Conservation (phyloP, 2,329 filamentous ascomycete species). For the Lojkania enalia region DNA sequence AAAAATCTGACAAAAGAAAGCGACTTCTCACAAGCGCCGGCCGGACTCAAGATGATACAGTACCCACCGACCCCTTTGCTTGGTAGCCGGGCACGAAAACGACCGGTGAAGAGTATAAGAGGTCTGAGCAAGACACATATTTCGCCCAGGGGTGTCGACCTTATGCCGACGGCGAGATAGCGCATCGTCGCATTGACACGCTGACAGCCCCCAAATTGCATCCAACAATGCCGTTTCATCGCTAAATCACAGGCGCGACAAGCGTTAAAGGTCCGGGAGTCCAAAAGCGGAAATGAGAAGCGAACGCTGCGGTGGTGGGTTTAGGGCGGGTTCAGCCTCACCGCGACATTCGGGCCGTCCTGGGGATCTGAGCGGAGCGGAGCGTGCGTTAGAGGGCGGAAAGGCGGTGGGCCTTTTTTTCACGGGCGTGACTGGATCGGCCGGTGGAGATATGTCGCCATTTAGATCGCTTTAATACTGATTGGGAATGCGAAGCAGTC, state of each 20-base stretch:
- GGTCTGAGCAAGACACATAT: no score
- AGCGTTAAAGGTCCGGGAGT: background rate
- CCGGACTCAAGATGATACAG: no score
- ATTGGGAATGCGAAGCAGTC: no score
- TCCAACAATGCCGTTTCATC: background rate
- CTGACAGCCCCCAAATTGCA: background rate
- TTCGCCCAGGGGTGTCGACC: no score
- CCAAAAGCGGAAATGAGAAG: background rate
- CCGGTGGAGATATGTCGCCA: no score
- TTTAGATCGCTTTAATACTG: no score
- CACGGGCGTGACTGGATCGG: background rate
- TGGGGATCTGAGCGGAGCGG: conserved; percentile 1
- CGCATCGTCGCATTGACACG: background rate
- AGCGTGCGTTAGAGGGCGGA: background rate
- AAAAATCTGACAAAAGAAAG: no score
- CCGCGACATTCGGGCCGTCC: background rate
- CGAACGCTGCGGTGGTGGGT: background rate
- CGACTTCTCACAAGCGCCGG: no score
- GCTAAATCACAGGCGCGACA: no score
- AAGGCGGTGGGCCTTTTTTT: background rate
- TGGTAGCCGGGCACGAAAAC: no score
- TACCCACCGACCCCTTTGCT: no score
- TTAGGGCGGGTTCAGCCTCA: background rate
- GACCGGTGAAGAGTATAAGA: no score
- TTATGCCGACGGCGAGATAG: background rate